Evolutionary conservation across 2,329 filamentous ascomycete species (phyloP).

Genomic region (Zymoseptoria brevis): DNA sequence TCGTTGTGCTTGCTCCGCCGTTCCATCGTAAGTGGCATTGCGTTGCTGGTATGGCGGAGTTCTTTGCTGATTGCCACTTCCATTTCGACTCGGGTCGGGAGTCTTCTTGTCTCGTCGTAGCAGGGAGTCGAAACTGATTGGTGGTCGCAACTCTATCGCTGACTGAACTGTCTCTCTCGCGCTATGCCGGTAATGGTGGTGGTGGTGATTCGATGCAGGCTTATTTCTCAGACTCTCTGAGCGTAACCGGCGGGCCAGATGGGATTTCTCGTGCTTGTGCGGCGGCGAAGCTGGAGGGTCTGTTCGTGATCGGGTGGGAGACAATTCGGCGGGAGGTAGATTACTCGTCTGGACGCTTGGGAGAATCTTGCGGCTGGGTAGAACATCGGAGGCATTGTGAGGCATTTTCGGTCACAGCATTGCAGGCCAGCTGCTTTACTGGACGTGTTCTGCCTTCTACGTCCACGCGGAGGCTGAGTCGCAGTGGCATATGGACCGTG

Average conservation of each 20-base stretch:
- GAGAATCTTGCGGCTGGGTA: constrained; percentile 9
- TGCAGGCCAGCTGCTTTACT: neutral
- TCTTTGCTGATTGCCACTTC: constrained; percentile 12
- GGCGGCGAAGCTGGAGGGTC: constrained; percentile 11
- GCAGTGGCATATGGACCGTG: no score
- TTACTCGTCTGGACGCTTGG: constrained; percentile 11
- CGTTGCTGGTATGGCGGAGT: constrained; percentile 7
- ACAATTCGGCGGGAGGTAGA: constrained; percentile 3
- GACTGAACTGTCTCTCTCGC: constrained; percentile 38
- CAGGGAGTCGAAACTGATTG: constrained; percentile 37
- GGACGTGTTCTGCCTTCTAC: neutral
- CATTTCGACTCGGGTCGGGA: constrained; percentile 18
- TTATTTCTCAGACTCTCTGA: constrained; percentile 15
- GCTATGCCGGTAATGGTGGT: constrained; percentile 19
- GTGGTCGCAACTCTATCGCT: constrained; percentile 37
- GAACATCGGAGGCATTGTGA: neutral
- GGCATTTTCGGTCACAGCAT: neutral
- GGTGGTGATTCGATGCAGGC: constrained; percentile 15
- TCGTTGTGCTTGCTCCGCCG: constrained; percentile 13
- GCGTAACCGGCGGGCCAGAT: constrained; percentile 14
- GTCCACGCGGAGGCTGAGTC: neutral
- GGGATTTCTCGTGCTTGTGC: constrained; percentile 12
- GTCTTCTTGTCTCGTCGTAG: constrained; percentile 30
- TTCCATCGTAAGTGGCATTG: constrained; percentile 10
- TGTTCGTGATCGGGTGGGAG: constrained; percentile 15